A percentile compares a stretch with the other conserved stretches of the same genome.
These are phyloP conservation scores for Agaricus subrufescens DNA, from an alignment of 768 basidiomycete genomes.

Conservation along the genomic window DNA sequence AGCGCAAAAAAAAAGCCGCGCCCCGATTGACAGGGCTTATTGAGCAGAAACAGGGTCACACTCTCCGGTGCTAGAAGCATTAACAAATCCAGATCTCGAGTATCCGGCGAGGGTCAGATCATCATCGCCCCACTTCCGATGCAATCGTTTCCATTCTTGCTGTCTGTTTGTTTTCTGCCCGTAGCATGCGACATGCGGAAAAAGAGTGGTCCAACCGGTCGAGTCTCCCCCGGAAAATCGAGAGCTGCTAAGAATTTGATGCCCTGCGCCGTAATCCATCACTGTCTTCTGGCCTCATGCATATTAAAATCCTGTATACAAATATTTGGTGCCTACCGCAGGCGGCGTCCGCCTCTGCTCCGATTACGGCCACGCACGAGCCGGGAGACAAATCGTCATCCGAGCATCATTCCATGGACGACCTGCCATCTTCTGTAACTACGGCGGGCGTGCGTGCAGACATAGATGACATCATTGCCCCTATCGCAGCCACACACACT, in stretches of 20 bases:
- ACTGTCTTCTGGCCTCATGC: too few relatives aligned
- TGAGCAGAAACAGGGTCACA: background rate
- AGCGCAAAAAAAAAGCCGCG: background rate
- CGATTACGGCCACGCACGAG: too few relatives aligned
- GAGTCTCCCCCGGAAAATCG: background rate
- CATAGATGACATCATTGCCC: constrained; percentile 7
- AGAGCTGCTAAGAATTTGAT: background rate
- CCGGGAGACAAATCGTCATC: too few relatives aligned
- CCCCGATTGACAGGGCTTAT: background rate
- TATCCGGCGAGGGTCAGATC: too few relatives aligned
- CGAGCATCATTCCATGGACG: background rate
- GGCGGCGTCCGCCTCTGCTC: background rate
- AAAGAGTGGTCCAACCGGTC: background rate
- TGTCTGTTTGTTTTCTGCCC: background rate
- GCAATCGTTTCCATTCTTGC: background rate
- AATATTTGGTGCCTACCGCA: background rate
- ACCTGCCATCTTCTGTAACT: background rate
- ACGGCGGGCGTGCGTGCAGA: background rate
- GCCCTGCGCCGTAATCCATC: too few relatives aligned
- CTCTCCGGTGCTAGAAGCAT: background rate
- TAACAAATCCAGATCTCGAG: background rate
- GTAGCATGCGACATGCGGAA: background rate
- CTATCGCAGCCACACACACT: constrained; percentile 17
- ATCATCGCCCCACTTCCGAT: too few relatives aligned
- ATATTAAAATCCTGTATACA: background rate